A percentile compares a stretch with the other conserved stretches of the same genome.
These are phyloP conservation scores for Kurtzmaniella fragi DNA, from an alignment of 805 yeast genomes.

Conservation along the genomic window DNA sequence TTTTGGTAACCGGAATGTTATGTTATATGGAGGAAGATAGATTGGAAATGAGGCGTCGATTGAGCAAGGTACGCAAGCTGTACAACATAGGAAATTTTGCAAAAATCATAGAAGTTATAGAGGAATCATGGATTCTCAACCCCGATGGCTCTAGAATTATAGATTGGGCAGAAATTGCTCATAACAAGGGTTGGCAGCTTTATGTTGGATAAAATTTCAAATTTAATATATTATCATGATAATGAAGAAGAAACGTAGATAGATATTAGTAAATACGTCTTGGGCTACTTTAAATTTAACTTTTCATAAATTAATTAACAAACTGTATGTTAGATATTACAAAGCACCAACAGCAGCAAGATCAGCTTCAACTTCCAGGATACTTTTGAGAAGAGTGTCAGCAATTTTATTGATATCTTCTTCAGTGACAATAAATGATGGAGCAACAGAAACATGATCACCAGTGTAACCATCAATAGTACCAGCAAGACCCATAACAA, in stretches of 20 bases:
- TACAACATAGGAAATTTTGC: conserved; percentile 16
- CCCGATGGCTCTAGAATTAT: conserved; percentile 10
- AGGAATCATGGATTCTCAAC: conserved; percentile 17
- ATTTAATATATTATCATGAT: no score
- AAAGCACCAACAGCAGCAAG: conserved; percentile 6
- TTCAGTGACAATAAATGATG: conserved; percentile 39
- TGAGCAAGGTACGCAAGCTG: conserved; percentile 7
- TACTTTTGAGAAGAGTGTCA: conserved; percentile 29
- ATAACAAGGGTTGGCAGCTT: conserved; percentile 3
- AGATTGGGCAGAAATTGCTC: conserved; percentile 19
- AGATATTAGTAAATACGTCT: no score
- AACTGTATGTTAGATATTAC: no score
- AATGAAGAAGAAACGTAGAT: no score
- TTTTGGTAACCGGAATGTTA: conserved; percentile 21
- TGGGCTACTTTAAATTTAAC: no score
- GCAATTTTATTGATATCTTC: conserved; percentile 39
- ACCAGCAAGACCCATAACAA: conserved; percentile 33
- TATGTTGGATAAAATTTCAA: conserved; percentile 2
- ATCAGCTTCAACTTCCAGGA: conserved; percentile 26
- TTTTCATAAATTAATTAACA: no score
- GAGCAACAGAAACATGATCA: conserved; percentile 46
- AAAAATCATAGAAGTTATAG: conserved; percentile 11
- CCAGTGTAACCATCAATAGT: conserved; percentile 34
- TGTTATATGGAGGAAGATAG: conserved; percentile 16
- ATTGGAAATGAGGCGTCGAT: conserved; percentile 10